Evolutionary conservation across 352 stramenopile species (phyloP).

Genomic region (Pythium sukuiense): DNA sequence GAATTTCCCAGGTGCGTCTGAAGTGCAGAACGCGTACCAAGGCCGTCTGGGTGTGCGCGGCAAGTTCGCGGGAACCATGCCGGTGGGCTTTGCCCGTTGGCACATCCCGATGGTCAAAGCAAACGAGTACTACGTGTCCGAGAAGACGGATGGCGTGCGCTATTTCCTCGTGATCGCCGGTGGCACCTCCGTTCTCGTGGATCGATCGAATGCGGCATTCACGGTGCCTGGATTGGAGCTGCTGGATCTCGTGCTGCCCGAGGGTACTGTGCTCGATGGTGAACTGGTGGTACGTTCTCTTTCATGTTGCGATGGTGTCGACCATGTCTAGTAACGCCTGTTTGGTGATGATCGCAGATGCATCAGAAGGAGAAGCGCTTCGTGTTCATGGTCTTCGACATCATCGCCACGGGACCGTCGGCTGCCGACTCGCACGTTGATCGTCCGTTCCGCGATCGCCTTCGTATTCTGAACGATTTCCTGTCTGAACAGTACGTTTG

Average conservation of each 20-base stretch:
- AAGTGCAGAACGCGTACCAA: conserved; percentile 83
- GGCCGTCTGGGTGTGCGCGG: conserved; percentile 60
- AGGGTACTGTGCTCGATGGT: conserved; percentile 88
- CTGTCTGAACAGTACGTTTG: conserved; percentile 76
- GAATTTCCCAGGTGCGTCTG: conserved; percentile 68
- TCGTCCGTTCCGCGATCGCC: conserved; percentile 77
- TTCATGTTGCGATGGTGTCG: conserved; percentile 3
- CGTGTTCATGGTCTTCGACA: conserved; percentile 91
- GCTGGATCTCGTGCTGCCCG: conserved; percentile 74
- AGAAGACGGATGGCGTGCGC: conserved; percentile 91
- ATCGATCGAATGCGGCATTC: conserved; percentile 80
- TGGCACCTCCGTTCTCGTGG: conserved; percentile 64
- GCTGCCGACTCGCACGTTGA: conserved; percentile 75
- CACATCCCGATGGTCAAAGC: conserved; percentile 86
- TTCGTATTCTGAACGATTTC: conserved; percentile 83
- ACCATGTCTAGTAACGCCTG: conserved; percentile 3
- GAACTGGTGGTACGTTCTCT: conserved; percentile 75
- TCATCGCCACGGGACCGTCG: conserved; percentile 77
- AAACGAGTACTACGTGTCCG: conserved; percentile 86
- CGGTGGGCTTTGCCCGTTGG: conserved; percentile 89
- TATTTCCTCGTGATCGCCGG: conserved; percentile 89
- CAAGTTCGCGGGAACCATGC: conserved; percentile 91
- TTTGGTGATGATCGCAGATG: conserved; percentile 40
- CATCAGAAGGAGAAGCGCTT: conserved; percentile 81
- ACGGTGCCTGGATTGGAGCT: conserved; percentile 76